Evolutionary conservation across 176 grass and related monocot genomes (phyloP).

Genomic region (Puccinellia tenuiflora): DNA sequence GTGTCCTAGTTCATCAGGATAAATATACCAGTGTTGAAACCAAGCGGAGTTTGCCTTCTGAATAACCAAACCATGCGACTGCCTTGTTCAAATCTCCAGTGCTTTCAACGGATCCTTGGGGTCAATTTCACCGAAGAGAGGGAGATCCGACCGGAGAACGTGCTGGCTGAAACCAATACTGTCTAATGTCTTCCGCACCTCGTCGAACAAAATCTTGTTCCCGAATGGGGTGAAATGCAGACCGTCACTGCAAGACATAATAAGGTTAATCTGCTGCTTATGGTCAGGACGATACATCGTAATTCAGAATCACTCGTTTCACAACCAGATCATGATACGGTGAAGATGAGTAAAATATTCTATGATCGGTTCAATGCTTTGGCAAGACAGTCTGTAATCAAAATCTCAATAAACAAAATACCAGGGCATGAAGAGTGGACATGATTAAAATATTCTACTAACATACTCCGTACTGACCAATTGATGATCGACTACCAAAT

Average conservation of each 20-base stretch:
- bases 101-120: conserved; percentile 55
- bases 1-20: not conserved
- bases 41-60: not conserved
- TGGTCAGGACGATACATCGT: not conserved
- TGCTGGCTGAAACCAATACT: conserved; percentile 44
- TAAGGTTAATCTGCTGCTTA: not conserved
- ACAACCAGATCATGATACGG: not conserved
- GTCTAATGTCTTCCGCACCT: conserved; percentile 49
- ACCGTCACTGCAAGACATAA: conserved; percentile 48
- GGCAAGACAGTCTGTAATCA: not conserved
- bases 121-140: conserved; percentile 55
- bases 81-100: conserved; percentile 33
- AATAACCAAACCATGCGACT: not conserved
- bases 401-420: not conserved
- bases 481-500: not conserved
- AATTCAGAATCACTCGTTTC: not conserved
- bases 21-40: not conserved
- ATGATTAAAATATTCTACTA: not conserved
- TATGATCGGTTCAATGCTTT: not conserved
- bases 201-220: conserved; percentile 64
- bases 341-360: not conserved
- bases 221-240: conserved; percentile 69
- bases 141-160: conserved; percentile 45
- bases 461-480: not conserved
- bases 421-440: not conserved